Conservation (phyloP, 73 alveolate genomes). For the Chromera velia region DNA sequence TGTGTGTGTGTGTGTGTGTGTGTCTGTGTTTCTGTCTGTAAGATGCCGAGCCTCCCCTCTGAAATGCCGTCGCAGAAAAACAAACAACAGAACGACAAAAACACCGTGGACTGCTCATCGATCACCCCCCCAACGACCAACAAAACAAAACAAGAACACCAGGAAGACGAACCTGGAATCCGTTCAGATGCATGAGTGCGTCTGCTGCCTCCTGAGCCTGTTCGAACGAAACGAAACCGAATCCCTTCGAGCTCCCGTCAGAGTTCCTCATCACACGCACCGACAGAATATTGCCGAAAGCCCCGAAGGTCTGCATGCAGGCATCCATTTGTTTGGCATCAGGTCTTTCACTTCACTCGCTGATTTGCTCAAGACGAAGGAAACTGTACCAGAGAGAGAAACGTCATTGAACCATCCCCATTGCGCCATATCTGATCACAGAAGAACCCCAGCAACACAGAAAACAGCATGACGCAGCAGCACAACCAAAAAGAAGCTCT, state of each 20-base stretch:
- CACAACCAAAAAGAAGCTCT: too few species aligned
- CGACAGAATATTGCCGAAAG: neutral
- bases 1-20: too few species aligned
- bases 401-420: too few species aligned
- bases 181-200: neutral
- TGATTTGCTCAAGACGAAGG: neutral
- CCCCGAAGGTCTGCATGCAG: neutral
- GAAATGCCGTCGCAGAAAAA: neutral
- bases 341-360: too few species aligned
- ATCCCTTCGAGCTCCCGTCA: neutral
- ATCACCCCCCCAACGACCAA: neutral
- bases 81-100: neutral
- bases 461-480: too few species aligned
- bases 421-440: too few species aligned
- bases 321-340: too few species aligned
- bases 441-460: too few species aligned
- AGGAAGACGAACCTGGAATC: neutral
- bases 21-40: too few species aligned
- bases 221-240: neutral
- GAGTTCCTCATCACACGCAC: neutral
- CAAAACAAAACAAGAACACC: too few species aligned
- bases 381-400: neutral
- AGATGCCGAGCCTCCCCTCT: too few species aligned
- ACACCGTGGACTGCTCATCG: neutral
- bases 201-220: neutral